Base-by-base conservation (phyloP, 192 early-diverging fungal species). In the Spizellomyces sp. region DNA sequence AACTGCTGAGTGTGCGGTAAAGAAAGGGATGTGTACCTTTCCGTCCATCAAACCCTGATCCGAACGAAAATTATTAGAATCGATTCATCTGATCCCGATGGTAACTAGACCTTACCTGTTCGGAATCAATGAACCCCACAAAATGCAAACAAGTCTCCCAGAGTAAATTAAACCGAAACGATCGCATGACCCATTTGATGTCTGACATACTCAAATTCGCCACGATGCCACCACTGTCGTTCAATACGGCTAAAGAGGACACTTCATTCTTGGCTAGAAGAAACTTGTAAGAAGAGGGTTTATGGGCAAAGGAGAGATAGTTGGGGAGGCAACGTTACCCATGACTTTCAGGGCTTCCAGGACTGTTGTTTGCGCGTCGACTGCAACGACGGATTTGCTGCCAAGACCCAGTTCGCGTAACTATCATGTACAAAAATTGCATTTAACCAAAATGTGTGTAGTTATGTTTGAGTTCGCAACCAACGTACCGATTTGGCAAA, bases 201-300 rank as follows among this genome's bases (percentile, higher is more conserved):
- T 90, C 89, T 5, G 88, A 83, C 83, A 90, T 86, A 66, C 87
- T 89, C 46, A 90, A 81, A 73, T 89, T 89, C 9, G 87, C 89
- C 7, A 89, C 47, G 2, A 90, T 74, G 15, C 82, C 69, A 4
- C 89, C 87, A 62, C 77, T 79, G 41, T 71, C 70, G 59, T 81
- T 81, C 17, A 90, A 58, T 2, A 90, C 81, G 8, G 86, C 89
- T n/a, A 89, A 61, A 15, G 89, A 90, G 8, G 88, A 88, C 6
- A 90, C 79, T 43, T 80, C 80, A 55, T 87, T 80, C 36, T 83
- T 81, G 61, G 76, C 86, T 89, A 46, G 12, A 79, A 43, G 5
- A 74, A 9, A 50, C 4, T 21, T 47, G 59, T 48, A 15, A 70
- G 45, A 54, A 12, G 42, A 19, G 6, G 8, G 22, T 69, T 5